phyloP scores from a whole-genome alignment of 305 asterid species.

The Rubia occidens region DNA sequence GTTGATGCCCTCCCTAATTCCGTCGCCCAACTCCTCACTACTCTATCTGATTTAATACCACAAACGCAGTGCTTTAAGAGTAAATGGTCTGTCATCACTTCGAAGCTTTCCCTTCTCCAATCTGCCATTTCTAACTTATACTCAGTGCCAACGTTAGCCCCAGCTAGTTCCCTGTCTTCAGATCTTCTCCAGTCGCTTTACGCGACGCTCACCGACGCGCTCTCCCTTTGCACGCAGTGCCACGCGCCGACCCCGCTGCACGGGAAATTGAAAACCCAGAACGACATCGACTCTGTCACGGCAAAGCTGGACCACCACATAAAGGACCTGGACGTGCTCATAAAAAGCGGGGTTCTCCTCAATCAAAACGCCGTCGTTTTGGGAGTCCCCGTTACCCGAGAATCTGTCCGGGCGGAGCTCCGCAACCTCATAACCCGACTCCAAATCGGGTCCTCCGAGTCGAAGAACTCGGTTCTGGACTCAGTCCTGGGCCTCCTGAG shows the following conservation, averaged over 20 bases:
- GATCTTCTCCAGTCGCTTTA: constrained; percentile 54
- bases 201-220: constrained; percentile 40
- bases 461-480: constrained; percentile 61
- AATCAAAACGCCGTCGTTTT: constrained; percentile 25
- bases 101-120: constrained; percentile 50
- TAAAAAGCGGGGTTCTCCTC: constrained; percentile 36
- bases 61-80: constrained; percentile 48
- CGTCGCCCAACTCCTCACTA: constrained; percentile 27
- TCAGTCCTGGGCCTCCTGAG: constrained; percentile 53
- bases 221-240: constrained; percentile 43
- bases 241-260: constrained; percentile 30
- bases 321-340: constrained; percentile 54
- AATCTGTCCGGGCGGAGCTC: constrained; percentile 55
- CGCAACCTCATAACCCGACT: constrained; percentile 57
- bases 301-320: constrained; percentile 54
- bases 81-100: constrained; percentile 53
- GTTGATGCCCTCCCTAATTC: constrained; percentile 13
- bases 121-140: constrained; percentile 27
- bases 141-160: constrained; percentile 19
- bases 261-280: constrained; percentile 79
- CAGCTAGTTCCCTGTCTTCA: constrained; percentile 30
- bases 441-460: constrained; percentile 81
- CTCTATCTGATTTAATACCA: constrained; percentile 38
- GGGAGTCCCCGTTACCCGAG: constrained; percentile 24
- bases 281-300: constrained; percentile 51